Base-by-base conservation (phyloP, 2,329 filamentous ascomycete species). In the Alternaria triticina region DNA sequence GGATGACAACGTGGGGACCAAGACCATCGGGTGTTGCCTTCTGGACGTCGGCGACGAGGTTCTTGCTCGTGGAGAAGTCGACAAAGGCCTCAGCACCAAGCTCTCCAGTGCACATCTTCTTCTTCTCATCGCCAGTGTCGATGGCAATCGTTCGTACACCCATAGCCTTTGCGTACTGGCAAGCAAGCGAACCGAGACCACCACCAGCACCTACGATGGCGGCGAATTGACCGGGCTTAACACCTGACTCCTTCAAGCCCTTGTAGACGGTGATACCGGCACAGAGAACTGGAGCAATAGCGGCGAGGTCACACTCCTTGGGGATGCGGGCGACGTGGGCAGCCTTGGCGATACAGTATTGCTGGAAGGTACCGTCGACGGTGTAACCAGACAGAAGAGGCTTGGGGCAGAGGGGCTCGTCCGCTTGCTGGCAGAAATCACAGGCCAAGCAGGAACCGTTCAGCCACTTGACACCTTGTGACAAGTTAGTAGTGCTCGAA, bases 111-210 rank as follows among this genome's bases (percentile, higher is more conserved):
- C 87, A 90, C 83, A 94, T 87, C 66, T 87, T 83, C 75, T 83
- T 86, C 88, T 97, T 97, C 82, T 96, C 93, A 3, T 89, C 88
- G 54, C 94, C 94, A 54, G 87, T 88, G 74, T 97, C 94, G 71
- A 97, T 94, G 71, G 90, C 93, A 74, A 97, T 90, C 69, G 89
- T 84, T 68, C 89, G 86, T 55, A 97, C 83, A 62, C 94, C 93
- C 94, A 97, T 97, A 45, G 94, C 94, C 81, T 90, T 92, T 57
- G 92, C 93, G 81, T 97, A 97, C 83, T 97, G 94, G 71, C 91
- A 85, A 22, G 93, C 93, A 68, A 96, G 84, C 59, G 86, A 89
- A 28, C 93, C 93, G 61, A 97, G 86, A 73, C 93, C 92, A 80
- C 93, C 93, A 68, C 93, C 93, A 27, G 93, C 93, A 76, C 94